Evolutionary conservation across 202 grass and related monocot genomes (phyloP).

Genomic region (Panicum hallii): DNA sequence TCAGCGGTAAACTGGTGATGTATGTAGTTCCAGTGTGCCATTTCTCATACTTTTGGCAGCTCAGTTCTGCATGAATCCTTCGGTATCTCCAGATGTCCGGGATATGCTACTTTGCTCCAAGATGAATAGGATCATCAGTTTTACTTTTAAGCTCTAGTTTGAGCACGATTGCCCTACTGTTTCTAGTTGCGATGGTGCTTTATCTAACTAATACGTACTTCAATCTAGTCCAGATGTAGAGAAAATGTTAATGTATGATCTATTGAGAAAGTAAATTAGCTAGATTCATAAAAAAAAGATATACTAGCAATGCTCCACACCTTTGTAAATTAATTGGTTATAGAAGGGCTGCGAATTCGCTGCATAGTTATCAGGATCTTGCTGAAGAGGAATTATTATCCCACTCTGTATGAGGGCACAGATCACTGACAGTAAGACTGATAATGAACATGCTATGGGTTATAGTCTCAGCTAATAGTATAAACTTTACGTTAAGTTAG

Average conservation of each 20-base stretch:
- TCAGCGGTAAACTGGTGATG: slow-evolving; percentile 1
- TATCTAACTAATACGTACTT: not conserved
- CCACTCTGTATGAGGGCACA: not conserved
- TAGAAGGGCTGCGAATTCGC: not conserved
- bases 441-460: not conserved
- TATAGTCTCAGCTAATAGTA: not conserved
- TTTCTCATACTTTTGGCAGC: not conserved
- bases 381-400: not conserved
- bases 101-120: not conserved
- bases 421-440: not conserved
- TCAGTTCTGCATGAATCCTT: not conserved
- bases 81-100: not conserved
- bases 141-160: not conserved
- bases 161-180: not conserved
- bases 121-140: not conserved
- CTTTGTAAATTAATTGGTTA: not conserved
- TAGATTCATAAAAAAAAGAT: not conserved
- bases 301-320: not conserved
- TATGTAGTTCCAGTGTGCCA: not conserved
- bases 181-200: not conserved
- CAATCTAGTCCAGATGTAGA: not conserved
- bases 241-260: not conserved
- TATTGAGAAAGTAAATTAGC: not conserved
- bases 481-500: not conserved
- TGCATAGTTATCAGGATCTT: not conserved